Base-by-base conservation (phyloP, 768 basidiomycete species). In the Xerocomus spinulosus region DNA sequence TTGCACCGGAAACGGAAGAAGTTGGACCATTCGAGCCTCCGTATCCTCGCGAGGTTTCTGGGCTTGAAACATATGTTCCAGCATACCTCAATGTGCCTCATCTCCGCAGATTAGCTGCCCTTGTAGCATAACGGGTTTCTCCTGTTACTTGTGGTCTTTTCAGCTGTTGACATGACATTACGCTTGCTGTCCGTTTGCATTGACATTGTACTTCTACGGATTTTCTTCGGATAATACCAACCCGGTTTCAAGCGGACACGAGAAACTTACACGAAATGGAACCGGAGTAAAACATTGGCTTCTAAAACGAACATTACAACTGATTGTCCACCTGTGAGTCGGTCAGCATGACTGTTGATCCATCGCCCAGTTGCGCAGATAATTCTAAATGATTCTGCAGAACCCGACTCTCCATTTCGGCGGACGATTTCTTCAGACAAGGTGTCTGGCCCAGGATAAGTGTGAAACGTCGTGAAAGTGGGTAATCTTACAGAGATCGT, bases 1-100 rank as follows among this genome's bases (percentile, higher is more conserved):
- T 99, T 43, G 83, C 92, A 25, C 94, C 95, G 24, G 96, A 98
- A 68, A 91, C 88, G 35, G 96, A 98, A 63, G 96, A 98, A 70
- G 95, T 96, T 18, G 92, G 92, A 23, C 87, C 92, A 42, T 97
- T 92, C 64, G 94, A 98, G 64, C 74, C 93, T 38, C 94, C 96
- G 2, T 76, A 94, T 46, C 90, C 94, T 18, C 83, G 96, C 49
- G 94, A 98, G 60, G 93, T 98, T 35, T 88, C 88, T 2, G 95
- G 92, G 18, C 72, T 99, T 57, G 96, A 98, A 75, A 97, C 95
- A 25, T 98, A 94, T 61, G 89, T 94, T 23, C 92, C 92, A 32
- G 87, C 91, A 57, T 92, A 92, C 62, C 79, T 94, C 60, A 92
- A 87, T 60, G 87, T 93, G 48, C 85, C 90, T 28, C 90, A 92